Base-by-base conservation (phyloP, 23 red algal species). In the Cyanidioschyzon merolae region DNA sequence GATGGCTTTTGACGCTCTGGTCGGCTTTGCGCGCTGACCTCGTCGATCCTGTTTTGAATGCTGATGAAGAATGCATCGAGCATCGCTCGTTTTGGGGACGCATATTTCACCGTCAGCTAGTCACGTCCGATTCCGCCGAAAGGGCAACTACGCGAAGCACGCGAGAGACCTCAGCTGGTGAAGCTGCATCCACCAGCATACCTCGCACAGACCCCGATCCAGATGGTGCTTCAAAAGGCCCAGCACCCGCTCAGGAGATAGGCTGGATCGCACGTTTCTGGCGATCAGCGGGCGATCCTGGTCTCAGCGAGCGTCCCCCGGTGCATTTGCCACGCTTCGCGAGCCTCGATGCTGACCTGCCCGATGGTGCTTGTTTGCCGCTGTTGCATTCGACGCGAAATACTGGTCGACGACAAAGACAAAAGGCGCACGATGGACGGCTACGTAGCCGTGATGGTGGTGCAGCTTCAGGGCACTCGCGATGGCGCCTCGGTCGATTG, bases 1-100 rank as follows among this genome's bases (percentile, higher is more conserved):
- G 63, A 35, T 71, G 63, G 63, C 63, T 71, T 25, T 35, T 71
- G 32, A 7, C 21, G 16, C 21, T 71, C n/a, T 71, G 63, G 63
- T 71, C 29, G 63, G 30, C 63, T 7, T 71, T 71, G 21, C 63
- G 63, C 12, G 32, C 21, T 7, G 63, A 71, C 21, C 63, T 71
- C 63, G 32, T 25, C 12, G 63, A 71, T 71, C n/a, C 63, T 25
- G 16, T 71, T 25, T 27, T 71, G 63, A 35, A 25, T 25, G 63
- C 12, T 32, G 63, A 71, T 25, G 63, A 25, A 27, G 45, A 7
- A 7, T n/a, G n/a, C n/a, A n/a, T n/a, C n/a, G 45, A 15, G 45
- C 45, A 54, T 7, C 45, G 45, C 7, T 21, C 45, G 45, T 21
- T 54, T 54, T 54, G 45, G 45, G 12, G 21, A 54, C 45, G 45